A percentile compares a stretch with the other conserved stretches of the same genome.
Evolutionary conservation across 2,329 filamentous ascomycete species (phyloP).

Genomic region (Ceratocystiopsis brevicomis): DNA sequence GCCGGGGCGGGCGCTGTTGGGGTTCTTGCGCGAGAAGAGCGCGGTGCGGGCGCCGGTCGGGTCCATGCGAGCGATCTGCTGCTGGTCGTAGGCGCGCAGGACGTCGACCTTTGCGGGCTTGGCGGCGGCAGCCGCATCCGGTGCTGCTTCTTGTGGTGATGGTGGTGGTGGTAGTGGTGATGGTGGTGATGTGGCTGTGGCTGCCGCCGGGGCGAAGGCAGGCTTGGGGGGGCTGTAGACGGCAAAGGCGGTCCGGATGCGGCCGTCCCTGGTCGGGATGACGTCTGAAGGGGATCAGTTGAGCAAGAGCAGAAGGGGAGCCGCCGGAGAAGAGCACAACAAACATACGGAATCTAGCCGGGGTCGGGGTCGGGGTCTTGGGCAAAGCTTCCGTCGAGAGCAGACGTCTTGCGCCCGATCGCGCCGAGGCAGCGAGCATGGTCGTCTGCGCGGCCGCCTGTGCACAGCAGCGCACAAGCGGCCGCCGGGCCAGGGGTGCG

Average conservation of each 20-base stretch:
- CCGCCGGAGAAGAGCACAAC: background rate
- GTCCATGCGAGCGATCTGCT: constrained; percentile 60
- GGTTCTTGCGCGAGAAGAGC: constrained; percentile 62
- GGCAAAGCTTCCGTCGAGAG: background rate
- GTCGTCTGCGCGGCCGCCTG: background rate
- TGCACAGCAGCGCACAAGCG: constrained; percentile 2
- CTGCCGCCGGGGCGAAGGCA: constrained; percentile 1
- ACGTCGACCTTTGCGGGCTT: constrained; percentile 26
- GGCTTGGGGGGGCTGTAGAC: constrained; percentile 19
- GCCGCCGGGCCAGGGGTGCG: constrained; percentile 6
- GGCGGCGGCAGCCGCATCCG: constrained; percentile 3
- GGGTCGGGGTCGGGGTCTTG: background rate
- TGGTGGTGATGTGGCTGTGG: constrained; percentile 2
- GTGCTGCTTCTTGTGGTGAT: too few relatives aligned
- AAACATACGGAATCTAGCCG: constrained; percentile 2
- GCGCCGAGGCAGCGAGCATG: too few relatives aligned
- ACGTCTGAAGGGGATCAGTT: constrained; percentile 2
- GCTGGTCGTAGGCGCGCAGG: constrained; percentile 43
- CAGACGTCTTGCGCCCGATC: background rate
- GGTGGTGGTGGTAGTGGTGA: background rate
- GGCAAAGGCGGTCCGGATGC: constrained; percentile 26
- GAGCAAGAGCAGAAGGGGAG: background rate
- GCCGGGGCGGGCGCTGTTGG: constrained; percentile 62
- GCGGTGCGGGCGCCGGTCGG: constrained; percentile 64
- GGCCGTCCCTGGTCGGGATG: constrained; percentile 5